A percentile compares a stretch with the other conserved stretches of the same genome.
Conservation (phyloP, 176 grass and related monocot species). For the Otatea glauca region DNA sequence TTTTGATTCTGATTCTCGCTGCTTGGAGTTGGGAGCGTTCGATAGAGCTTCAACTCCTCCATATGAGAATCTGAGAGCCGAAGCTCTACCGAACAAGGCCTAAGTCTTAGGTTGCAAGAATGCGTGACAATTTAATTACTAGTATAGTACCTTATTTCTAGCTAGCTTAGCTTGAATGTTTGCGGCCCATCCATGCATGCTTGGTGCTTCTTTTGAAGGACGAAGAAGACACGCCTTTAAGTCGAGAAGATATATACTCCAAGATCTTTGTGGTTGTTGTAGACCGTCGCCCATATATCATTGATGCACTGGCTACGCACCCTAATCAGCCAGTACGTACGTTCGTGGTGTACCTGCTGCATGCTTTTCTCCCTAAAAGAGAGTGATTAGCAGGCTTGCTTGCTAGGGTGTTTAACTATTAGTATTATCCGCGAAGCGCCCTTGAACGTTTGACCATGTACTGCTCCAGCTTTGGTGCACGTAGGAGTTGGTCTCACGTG, state of each 20-base stretch:
- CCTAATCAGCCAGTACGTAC: neutral
- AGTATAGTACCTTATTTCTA: neutral
- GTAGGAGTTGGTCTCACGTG: constrained; percentile 41
- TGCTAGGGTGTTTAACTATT: neutral
- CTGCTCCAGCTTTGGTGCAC: neutral
- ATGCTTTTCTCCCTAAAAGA: constrained; percentile 1
- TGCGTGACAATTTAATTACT: no score
- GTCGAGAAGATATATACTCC: no score
- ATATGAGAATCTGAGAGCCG: no score
- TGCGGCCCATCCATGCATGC: neutral
- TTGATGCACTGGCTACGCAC: neutral
- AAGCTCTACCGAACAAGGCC: no score
- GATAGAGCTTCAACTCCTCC: no score
- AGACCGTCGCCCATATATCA: neutral
- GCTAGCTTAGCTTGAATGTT: neutral
- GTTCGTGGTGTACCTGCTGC: neutral
- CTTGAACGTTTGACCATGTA: neutral
- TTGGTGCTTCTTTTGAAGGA: neutral
- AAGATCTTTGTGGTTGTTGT: neutral
- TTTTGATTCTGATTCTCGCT: no score
- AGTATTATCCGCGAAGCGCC: neutral
- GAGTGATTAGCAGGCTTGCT: neutral
- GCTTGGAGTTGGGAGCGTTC: no score
- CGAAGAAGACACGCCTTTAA: neutral
- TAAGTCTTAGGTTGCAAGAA: no score